phyloP scores from a whole-genome alignment of 1,139 yeast genomes.

The Protomyces arabidopsidicola region DNA sequence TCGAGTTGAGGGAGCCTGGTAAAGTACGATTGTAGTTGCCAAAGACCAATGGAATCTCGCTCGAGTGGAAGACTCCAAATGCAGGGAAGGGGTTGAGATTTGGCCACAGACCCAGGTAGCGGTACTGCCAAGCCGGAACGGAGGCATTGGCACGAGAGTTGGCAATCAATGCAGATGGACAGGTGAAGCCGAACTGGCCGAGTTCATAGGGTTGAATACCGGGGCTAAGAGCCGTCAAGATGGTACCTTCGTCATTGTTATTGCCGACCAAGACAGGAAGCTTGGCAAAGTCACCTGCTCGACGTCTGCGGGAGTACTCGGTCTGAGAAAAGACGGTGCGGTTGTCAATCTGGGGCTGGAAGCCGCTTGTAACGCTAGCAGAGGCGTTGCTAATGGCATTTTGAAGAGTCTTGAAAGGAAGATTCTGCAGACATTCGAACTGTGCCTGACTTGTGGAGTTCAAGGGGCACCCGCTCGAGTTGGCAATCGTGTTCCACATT shows the following conservation, averaged over 20 bases:
- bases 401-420: slow-evolving; percentile 6
- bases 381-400: slow-evolving; percentile 11
- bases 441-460: slow-evolving; percentile 7
- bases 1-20: not conserved
- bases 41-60: slow-evolving; percentile 8
- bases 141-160: not conserved
- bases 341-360: slow-evolving; percentile 11
- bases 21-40: not conserved
- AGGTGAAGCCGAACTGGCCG: slow-evolving; percentile 3
- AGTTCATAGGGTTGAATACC: not conserved
- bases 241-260: slow-evolving; percentile 22
- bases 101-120: not conserved
- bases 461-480: slow-evolving; percentile 15
- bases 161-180: not conserved
- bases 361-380: not conserved
- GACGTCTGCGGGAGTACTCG: not conserved
- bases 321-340: slow-evolving; percentile 6
- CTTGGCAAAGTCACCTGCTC: slow-evolving; percentile 6
- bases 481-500: slow-evolving; percentile 13
- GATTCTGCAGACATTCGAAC: slow-evolving; percentile 8
- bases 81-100: not conserved
- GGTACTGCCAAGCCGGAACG: slow-evolving; percentile 5
- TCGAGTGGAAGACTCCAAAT: not conserved
- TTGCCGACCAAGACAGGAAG: slow-evolving; percentile 20
- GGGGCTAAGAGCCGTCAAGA: slow-evolving; percentile 10